Conservation (phyloP, 306 rosid genomes). For the Lathyrus sativus region DNA sequence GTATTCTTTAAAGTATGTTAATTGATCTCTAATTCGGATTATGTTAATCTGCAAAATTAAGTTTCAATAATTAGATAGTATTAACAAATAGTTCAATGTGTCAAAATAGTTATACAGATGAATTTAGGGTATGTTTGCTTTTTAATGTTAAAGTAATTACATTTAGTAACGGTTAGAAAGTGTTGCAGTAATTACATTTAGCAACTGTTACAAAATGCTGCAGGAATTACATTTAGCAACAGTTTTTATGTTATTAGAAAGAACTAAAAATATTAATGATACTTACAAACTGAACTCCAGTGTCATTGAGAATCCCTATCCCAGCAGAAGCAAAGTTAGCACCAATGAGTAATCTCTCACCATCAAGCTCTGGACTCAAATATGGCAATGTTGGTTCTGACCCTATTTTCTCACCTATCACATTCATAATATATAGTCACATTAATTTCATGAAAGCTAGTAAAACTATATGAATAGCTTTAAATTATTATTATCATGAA, state of each 20-base stretch:
- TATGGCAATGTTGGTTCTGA: constrained; percentile 76
- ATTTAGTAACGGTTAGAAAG: not conserved
- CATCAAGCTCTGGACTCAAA: constrained; percentile 65
- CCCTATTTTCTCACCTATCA: constrained; percentile 64
- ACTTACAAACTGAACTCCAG: constrained; percentile 87
- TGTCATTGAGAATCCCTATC: constrained; percentile 87
- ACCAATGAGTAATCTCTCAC: constrained; percentile 63
- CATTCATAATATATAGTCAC: not conserved
- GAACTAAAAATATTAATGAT: not conserved
- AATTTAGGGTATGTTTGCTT: not conserved
- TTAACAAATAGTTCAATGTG: not conserved
- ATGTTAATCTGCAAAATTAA: constrained; percentile 60
- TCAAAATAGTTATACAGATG: not conserved
- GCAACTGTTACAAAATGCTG: not conserved
- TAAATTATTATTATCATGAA: not conserved
- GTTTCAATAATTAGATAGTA: not conserved
- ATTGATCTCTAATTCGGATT: constrained; percentile 59
- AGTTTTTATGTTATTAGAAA: no score
- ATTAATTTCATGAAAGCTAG: not conserved
- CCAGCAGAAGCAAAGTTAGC: constrained; percentile 97
- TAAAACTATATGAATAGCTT: not conserved
- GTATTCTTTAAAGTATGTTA: constrained; percentile 64
- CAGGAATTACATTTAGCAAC: not conserved
- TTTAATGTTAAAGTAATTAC: not conserved
- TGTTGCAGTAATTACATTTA: not conserved